These are phyloP conservation scores for Pholiota microspora DNA, from an alignment of 768 basidiomycete genomes.

Conservation along the genomic window DNA sequence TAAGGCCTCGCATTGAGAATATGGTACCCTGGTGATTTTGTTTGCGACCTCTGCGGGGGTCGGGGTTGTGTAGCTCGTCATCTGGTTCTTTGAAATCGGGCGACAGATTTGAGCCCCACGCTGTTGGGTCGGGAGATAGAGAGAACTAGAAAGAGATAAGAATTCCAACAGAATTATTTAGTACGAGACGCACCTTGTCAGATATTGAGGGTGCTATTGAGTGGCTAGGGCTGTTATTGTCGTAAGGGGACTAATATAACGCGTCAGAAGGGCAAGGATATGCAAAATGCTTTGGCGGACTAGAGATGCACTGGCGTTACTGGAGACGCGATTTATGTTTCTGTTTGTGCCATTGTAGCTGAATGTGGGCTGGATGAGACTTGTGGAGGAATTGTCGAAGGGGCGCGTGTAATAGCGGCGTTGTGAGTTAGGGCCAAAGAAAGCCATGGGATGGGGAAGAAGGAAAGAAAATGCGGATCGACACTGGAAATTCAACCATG, in stretches of 20 bases:
- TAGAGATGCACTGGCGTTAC: conserved; percentile 31
- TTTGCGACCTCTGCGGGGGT: conserved; percentile 59
- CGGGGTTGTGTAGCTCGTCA: conserved; percentile 73
- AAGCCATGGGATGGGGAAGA: conserved; percentile 27
- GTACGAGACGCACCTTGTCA: conserved; percentile 43
- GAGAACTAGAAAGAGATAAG: conserved; percentile 49
- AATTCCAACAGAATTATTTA: background rate
- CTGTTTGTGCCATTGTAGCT: background rate
- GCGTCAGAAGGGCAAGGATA: background rate
- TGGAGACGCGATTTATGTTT: conserved; percentile 5
- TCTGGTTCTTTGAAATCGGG: conserved; percentile 58
- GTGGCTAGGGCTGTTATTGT: conserved; percentile 11
- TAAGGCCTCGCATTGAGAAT: conserved; percentile 66
- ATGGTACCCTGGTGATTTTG: conserved; percentile 45
- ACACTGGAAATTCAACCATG: background rate
- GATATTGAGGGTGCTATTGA: conserved; percentile 41
- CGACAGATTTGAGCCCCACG: conserved; percentile 70
- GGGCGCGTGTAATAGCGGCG: conserved; percentile 38
- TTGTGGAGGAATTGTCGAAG: conserved; percentile 45
- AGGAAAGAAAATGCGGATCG: conserved; percentile 7
- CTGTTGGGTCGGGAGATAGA: conserved; percentile 67
- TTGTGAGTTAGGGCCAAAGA: conserved; percentile 35
- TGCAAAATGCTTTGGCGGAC: conserved; percentile 28
- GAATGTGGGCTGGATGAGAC: conserved; percentile 35
- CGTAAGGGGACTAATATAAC: conserved; percentile 11